Percentiles rank a stretch among this genome's conserved stretches.
These are phyloP conservation scores for Rostrohypoxylon terebratum DNA, from an alignment of 495 filamentous ascomycete species.

Conservation along the genomic window DNA sequence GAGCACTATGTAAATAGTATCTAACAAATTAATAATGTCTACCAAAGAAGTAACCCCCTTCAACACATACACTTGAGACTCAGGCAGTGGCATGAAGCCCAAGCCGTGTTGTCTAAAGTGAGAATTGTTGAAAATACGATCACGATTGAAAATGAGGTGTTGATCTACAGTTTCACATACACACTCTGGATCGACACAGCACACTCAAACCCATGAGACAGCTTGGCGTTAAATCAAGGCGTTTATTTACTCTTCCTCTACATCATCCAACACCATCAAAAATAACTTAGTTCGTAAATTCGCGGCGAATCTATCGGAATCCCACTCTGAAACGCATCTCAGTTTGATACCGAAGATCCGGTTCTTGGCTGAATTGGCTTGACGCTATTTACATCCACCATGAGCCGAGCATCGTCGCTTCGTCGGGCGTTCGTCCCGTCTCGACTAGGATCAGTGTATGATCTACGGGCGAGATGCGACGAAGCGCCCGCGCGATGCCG, in stretches of 20 bases:
- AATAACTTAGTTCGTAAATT: too few species aligned
- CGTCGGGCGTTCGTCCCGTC: constrained; percentile 10
- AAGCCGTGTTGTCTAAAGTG: neutral
- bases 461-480: neutral
- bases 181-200: neutral
- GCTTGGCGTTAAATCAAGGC: neutral
- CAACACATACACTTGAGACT: neutral
- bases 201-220: constrained; percentile 1
- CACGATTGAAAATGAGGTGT: neutral
- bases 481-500: neutral
- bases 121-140: neutral
- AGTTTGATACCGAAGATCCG: constrained; percentile 7
- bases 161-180: neutral
- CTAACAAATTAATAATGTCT: neutral
- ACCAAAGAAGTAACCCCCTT: neutral
- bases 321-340: constrained; percentile 1
- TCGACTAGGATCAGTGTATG: constrained; percentile 1
- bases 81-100: neutral
- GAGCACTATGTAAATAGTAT: neutral
- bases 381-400: constrained; percentile 3
- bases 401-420: neutral
- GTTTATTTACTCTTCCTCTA: neutral
- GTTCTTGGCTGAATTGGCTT: constrained; percentile 5
- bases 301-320: neutral
- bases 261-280: neutral